phyloP scores from a whole-genome alignment of 805 yeast genomes.

The Spathaspora gorwiae region DNA sequence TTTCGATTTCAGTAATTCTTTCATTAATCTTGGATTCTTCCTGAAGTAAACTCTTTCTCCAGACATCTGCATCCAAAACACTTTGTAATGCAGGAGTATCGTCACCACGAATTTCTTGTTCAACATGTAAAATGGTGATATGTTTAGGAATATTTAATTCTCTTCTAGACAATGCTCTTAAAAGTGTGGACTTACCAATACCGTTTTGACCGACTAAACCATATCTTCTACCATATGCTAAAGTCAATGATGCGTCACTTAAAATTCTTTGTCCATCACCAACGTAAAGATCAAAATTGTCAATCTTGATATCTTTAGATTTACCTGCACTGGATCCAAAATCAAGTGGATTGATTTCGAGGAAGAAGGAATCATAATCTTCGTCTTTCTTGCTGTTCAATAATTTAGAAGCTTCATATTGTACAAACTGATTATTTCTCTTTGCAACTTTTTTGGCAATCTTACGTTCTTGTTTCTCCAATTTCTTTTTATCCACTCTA shows the following conservation, averaged over 20 bases:
- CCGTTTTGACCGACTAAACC: constrained; percentile 99
- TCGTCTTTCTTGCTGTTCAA: constrained; percentile 59
- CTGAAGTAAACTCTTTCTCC: constrained; percentile 84
- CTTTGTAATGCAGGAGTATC: constrained; percentile 88
- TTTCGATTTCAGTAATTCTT: constrained; percentile 71
- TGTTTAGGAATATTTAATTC: constrained; percentile 93
- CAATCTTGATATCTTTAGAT: constrained; percentile 93
- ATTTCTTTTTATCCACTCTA: constrained; percentile 91
- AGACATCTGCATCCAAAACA: constrained; percentile 98
- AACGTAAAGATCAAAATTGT: constrained; percentile 87
- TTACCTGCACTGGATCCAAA: constrained; percentile 81
- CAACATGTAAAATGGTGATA: constrained; percentile 93
- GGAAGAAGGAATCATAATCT: constrained; percentile 91
- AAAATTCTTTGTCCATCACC: constrained; percentile 94
- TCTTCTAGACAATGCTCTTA: constrained; percentile 89
- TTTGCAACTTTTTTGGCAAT: constrained; percentile 96
- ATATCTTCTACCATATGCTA: constrained; percentile 89
- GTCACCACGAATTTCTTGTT: constrained; percentile 94
- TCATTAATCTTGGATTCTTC: constrained; percentile 75
- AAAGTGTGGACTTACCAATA: constrained; percentile 95
- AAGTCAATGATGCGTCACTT: constrained; percentile 79
- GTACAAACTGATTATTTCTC: constrained; percentile 73
- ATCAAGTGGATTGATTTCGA: constrained; percentile 92
- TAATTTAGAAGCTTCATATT: constrained; percentile 92
- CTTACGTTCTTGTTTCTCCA: constrained; percentile 95